Evolutionary conservation across 2,329 filamentous ascomycete genomes (phyloP), one percentile per base, ranked within the genome.

Genomic region (Penicillium sp.): DNA sequence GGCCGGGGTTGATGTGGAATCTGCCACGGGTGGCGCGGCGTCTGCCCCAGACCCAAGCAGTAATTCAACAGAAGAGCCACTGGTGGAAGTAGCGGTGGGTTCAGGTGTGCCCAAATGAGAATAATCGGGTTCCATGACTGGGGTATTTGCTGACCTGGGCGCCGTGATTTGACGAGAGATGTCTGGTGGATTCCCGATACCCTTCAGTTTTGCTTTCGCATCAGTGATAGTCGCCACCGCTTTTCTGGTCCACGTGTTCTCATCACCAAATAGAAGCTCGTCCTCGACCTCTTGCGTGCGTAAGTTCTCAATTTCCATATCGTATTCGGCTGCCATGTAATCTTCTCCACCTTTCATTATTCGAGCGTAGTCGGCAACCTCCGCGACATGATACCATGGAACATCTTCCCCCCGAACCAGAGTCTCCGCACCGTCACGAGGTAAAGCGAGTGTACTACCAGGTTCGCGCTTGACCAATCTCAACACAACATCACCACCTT

Each of bases 351-450:
- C 93, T 62, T 91, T 94, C 87, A 98, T 95, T 39, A 97, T 84
- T 26, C 90, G 81, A 11, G 90, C 88, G 65, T 96, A 98, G 62
- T 98, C 93, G 60, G 94, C 78, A 23, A 95, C 89, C 56, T 95
- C 94, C 7, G 88, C 89, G 4, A 87, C 88, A 67, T 93, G 89
- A 63, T 94, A 88, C 93, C 93, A 98, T 0, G 93, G 93, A 23
- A 97, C 80, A 56, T 90, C 85, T 35, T 91, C 82, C 7, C 79
- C 79, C 14, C 79, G 76, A 19, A 77, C 77, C 18, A 88, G 72
- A 6, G 80, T 75, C 50, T 93, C 86, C 2, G 81, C 80, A 4
- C 84, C 83, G 62, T 96, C 91, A 50, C 85, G 79, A 8, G 93
- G 93, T 50, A 98, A 74, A 2, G 91, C 91, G 43, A 97, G 74